Conservation (phyloP, 176 grass and related monocot genomes). For the Panicum miliaceum region DNA sequence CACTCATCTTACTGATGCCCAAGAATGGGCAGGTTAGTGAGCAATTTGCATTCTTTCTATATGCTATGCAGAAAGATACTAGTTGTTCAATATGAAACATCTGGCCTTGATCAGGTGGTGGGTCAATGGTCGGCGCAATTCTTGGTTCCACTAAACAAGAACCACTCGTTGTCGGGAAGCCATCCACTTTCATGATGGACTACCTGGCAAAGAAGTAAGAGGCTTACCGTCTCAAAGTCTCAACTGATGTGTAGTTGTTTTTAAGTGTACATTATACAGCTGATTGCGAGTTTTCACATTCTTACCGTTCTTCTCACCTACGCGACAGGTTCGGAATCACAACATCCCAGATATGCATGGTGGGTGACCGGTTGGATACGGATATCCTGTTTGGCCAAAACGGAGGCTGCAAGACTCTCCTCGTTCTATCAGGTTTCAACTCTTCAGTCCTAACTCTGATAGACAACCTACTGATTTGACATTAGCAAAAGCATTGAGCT, state of each 20-base stretch:
- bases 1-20: constrained; percentile 99
- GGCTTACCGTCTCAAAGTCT: background rate
- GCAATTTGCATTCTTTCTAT: background rate
- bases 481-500: constrained; percentile 17
- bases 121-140: constrained; percentile 91
- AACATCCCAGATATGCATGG: constrained; percentile 99
- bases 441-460: constrained; percentile 30
- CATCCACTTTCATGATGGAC: constrained; percentile 99
- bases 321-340: constrained; percentile 75
- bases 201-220: constrained; percentile 95
- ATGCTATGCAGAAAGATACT: constrained; percentile 4
- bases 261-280: background rate
- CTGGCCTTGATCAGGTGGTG: constrained; percentile 65
- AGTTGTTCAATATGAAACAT: constrained; percentile 27
- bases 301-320: constrained; percentile 23
- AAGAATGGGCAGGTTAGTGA: constrained; percentile 91
- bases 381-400: constrained; percentile 98
- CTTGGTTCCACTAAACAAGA: constrained; percentile 86
- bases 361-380: constrained; percentile 94
- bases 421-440: constrained; percentile 88
- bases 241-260: background rate
- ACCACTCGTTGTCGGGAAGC: constrained; percentile 89
- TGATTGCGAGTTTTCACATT: constrained; percentile 5
- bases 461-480: background rate
- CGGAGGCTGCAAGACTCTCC: constrained; percentile 94